phyloP scores from a whole-genome alignment of 1,139 yeast species.

The Hyphopichia pseudoburtonii region DNA sequence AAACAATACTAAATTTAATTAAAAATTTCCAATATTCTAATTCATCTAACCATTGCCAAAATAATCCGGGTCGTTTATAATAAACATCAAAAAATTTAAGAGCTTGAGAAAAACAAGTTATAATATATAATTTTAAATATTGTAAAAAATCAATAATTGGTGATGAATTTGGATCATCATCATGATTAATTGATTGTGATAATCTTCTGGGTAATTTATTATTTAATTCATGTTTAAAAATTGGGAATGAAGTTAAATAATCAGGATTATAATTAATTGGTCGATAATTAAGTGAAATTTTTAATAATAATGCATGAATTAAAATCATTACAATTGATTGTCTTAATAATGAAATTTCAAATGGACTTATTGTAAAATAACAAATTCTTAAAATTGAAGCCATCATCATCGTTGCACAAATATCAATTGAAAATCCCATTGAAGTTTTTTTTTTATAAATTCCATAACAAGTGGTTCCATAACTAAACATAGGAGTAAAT shows the following conservation, averaged over 20 bases:
- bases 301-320: constrained; percentile 65
- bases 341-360: constrained; percentile 68
- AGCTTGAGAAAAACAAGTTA: constrained; percentile 23
- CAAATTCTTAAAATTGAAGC: constrained; percentile 73
- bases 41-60: constrained; percentile 86
- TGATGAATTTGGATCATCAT: constrained; percentile 10
- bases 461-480: constrained; percentile 76
- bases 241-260: constrained; percentile 34
- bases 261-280: constrained; percentile 43
- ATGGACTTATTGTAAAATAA: constrained; percentile 77
- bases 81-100: constrained; percentile 68
- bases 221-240: constrained; percentile 28
- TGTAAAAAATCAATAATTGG: constrained; percentile 10
- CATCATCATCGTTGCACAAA: constrained; percentile 86
- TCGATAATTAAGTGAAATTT: constrained; percentile 63
- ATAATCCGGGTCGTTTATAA: constrained; percentile 60
- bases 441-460: constrained; percentile 65
- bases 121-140: constrained; percentile 11
- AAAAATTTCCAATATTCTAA: constrained; percentile 67
- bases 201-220: constrained; percentile 20
- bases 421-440: constrained; percentile 81
- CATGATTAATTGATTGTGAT: constrained; percentile 14
- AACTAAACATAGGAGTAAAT: constrained; percentile 78
- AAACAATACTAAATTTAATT: constrained; percentile 39
- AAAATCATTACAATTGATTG: constrained; percentile 79